Base-by-base conservation (phyloP, 179 eudicot species). In the Sideroxylon spinosum region DNA sequence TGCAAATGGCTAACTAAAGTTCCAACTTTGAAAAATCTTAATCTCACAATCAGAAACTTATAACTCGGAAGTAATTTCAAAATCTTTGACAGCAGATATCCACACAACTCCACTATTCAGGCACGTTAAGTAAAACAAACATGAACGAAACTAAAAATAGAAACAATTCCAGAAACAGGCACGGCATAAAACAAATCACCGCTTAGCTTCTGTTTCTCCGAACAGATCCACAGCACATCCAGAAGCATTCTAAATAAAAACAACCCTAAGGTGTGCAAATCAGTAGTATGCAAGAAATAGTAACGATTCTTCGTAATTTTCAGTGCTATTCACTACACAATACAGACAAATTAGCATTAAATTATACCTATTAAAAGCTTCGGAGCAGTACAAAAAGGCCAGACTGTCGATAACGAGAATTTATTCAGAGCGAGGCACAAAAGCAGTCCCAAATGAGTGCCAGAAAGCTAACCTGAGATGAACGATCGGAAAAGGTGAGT, bases 381-480 rank as follows among this genome's bases (percentile, higher is more conserved):
- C 44, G 28, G 20, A 6, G 28, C 20, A 52, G n/a, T 13, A 25
- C 28, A 12, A 23, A 48, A 23, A 37, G 44, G 11, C 52, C 11
- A 71, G 52, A 26, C 25, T 17, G 13, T 12, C 22, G 52, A 23
- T 14, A 23, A 9, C 7, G 12, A 0, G 19, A 71, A 50, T 52
- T 50, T 1, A 52, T 71, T 1, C 32, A 50, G 17, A 28, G 14
- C 5, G 22, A 22, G 26, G 72, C 7, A 2, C 20, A 17, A 73
- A 73, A 37, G 44, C 44, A 37, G 44, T 37, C 44, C 44, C 44
- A 37, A 37, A 37, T 3, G 56, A 29, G 68, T n/a, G 74, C 52
- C 23, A 26, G 78, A 76, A 48, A 63, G 61, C 44, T 9, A 76
- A 76, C 62, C 78, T 26, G 71, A 64, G 62, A 49, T 26, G 49